These are phyloP conservation scores for Mollisia scopiformis DNA, from an alignment of 2,329 filamentous ascomycete species.

Conservation along the genomic window DNA sequence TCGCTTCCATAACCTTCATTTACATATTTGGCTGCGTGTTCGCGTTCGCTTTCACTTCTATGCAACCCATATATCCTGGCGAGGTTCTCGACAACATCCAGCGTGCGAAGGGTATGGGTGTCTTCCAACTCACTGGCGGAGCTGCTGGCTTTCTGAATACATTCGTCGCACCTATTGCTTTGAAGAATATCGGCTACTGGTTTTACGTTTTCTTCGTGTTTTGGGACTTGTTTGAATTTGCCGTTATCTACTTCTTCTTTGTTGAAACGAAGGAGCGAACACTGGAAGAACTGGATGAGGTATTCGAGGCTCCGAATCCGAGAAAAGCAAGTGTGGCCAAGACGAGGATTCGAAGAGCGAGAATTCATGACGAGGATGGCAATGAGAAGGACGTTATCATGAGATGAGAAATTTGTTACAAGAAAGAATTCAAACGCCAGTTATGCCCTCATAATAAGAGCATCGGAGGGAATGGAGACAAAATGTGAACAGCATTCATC, in stretches of 20 bases:
- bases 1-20: conserved; percentile 29
- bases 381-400: neutral
- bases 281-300: conserved; percentile 57
- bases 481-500: neutral
- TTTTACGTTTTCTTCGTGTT: conserved; percentile 49
- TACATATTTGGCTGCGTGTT: conserved; percentile 33
- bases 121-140: conserved; percentile 29
- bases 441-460: neutral
- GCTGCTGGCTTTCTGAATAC: conserved; percentile 32
- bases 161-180: conserved; percentile 30
- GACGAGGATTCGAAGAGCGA: neutral
- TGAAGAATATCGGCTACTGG: conserved; percentile 44
- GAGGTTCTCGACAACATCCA: conserved; percentile 39
- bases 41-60: conserved; percentile 31
- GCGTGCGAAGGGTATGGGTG: conserved; percentile 37
- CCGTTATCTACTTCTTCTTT: conserved; percentile 53
- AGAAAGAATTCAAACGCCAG: neutral
- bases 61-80: conserved; percentile 31
- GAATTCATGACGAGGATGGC: neutral
- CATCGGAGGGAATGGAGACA: neutral
- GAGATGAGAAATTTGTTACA: neutral
- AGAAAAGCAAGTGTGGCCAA: neutral
- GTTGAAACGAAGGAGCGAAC: conserved; percentile 52
- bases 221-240: conserved; percentile 47
- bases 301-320: conserved; percentile 40